phyloP scores from a whole-genome alignment of 75 land plant species.

The Ceratopteris richardii region DNA sequence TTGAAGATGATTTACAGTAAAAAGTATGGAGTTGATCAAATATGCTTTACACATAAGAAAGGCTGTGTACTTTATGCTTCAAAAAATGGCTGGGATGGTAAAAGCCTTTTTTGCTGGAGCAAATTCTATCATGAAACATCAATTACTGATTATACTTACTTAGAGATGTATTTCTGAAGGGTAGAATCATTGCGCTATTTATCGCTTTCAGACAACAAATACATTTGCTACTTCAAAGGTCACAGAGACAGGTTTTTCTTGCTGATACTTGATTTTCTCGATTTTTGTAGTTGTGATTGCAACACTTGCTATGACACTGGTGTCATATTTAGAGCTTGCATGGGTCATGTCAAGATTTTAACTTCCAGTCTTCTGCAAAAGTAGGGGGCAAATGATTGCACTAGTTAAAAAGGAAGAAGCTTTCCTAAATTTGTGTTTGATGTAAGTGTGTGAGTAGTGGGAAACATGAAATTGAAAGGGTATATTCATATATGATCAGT shows the following conservation, averaged over 20 bases:
- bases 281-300: not conserved
- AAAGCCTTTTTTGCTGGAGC: too few relatives aligned
- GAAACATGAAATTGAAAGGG: too few relatives aligned
- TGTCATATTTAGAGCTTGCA: not conserved
- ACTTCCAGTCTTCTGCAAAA: too few relatives aligned
- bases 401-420: too few relatives aligned
- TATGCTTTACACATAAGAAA: constrained; percentile 67
- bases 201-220: constrained; percentile 87
- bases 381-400: too few relatives aligned
- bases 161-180: constrained; percentile 7
- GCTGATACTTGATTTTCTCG: not conserved
- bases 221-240: constrained; percentile 94
- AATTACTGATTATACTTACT: not conserved
- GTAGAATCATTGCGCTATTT: constrained; percentile 92
- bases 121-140: not conserved
- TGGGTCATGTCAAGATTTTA: too few relatives aligned
- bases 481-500: too few relatives aligned
- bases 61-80: constrained; percentile 78
- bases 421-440: too few relatives aligned
- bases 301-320: not conserved
- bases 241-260: constrained; percentile 80
- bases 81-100: constrained; percentile 96
- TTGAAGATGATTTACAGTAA: constrained; percentile 80
- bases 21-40: constrained; percentile 82
- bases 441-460: too few relatives aligned